Base-by-base conservation (phyloP, 176 grass and related monocot genomes). In the Neostapfia colusana region DNA sequence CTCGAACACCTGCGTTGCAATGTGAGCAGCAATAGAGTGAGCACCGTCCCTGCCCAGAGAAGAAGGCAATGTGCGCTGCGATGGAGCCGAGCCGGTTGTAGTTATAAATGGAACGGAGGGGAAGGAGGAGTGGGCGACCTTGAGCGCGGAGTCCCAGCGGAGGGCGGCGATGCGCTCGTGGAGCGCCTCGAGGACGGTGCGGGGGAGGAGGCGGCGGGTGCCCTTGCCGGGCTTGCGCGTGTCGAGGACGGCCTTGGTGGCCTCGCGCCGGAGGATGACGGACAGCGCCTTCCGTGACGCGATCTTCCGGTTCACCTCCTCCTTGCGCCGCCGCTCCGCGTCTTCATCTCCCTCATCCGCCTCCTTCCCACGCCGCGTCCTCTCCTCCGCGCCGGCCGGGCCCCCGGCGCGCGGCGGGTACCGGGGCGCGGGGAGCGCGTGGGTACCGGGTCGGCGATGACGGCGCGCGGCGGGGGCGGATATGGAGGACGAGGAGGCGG, bases 131-230 rank as follows among this genome's bases (percentile, higher is more conserved):
- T 38, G 11, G 25, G 73, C 2, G 73, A 94, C 95, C 89, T 95
- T 89, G 82, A 99, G 91, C 1, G 95, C 87, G 25, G 95, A 99
- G 27, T 99, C 89, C 89, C 91, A 99, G 23, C 91, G 85, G 40
- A 92, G 91, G 14, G 89, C 80, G 13, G 87, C 85, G 59, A 95
- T 41, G 46, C 95, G 87, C 5, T 99, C 91, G 70, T 99, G 95
- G 14, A 99, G 85, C 15, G 91, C 91, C 80, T 99, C 91, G 41
- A 99, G 95, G 53, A 99, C 70, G 23, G 95, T 98, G 35, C 89
- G 87, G 14, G 95, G 91, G 10, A 98, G 88, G 60, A 98, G 89
- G 84, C 77, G 93, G 60, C 75, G 86, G 40, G 91, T 98, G 65
- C 84, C 92, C 50, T 75, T 79, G 36, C 91, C 79, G 20, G 82